A percentile compares a stretch with the other conserved stretches of the same genome.
These are phyloP conservation scores for Suillus tomentosus DNA, from an alignment of 768 basidiomycete species.

Conservation along the genomic window DNA sequence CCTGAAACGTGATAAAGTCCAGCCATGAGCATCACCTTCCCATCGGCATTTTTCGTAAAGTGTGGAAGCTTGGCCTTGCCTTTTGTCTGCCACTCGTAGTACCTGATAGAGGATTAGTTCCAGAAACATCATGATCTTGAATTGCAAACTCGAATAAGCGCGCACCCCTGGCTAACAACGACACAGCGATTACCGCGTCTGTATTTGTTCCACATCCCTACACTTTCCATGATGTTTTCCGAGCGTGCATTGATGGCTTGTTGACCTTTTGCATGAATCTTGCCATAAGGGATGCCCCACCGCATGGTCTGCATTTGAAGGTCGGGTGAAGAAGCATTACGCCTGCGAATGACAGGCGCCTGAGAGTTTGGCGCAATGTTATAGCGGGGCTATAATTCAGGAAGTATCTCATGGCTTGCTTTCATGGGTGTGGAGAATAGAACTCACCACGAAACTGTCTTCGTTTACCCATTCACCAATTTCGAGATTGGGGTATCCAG, in stretches of 20 bases:
- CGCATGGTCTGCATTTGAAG: slow-evolving; percentile 79
- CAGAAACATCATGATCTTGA: neutral
- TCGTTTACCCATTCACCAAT: slow-evolving; percentile 63
- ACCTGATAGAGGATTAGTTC: slow-evolving; percentile 45
- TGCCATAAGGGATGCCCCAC: slow-evolving; percentile 82
- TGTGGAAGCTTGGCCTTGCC: slow-evolving; percentile 80
- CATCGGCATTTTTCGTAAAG: slow-evolving; percentile 71
- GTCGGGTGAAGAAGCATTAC: slow-evolving; percentile 24
- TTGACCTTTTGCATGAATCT: slow-evolving; percentile 54
- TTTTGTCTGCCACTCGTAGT: slow-evolving; percentile 94
- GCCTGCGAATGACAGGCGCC: slow-evolving; percentile 70
- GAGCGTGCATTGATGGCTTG: slow-evolving; percentile 90
- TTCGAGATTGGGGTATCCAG: slow-evolving; percentile 43
- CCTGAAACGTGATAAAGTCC: slow-evolving; percentile 71
- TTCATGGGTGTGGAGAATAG: neutral
- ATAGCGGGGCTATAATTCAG: slow-evolving; percentile 49
- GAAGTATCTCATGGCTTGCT: neutral
- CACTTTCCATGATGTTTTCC: slow-evolving; percentile 74
- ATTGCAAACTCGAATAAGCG: neutral
- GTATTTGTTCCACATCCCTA: slow-evolving; percentile 84
- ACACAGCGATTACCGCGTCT: slow-evolving; percentile 84
- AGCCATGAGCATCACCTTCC: slow-evolving; percentile 77
- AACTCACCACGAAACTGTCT: slow-evolving; percentile 52
- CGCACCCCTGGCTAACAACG: slow-evolving; percentile 77
- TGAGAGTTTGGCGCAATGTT: slow-evolving; percentile 84